Base-by-base conservation (phyloP, 352 stramenopile genomes). In the Pythium myriotylum region DNA sequence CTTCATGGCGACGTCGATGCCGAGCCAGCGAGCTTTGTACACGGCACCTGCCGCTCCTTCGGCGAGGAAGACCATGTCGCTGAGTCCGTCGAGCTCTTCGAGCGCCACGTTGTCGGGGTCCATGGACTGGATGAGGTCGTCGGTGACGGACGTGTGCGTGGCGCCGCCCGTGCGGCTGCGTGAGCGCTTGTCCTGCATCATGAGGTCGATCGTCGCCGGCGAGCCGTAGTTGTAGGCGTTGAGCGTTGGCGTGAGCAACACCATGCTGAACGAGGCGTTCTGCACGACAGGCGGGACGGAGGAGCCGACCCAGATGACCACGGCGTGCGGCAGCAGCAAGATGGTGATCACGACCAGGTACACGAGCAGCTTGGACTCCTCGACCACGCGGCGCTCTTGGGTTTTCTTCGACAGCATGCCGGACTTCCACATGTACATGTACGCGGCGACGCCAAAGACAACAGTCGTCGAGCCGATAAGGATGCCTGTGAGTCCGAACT, bases 1-100 rank as follows among this genome's bases (percentile, higher is more conserved):
- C 65, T 89, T 89, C 74, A 89, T 84, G 12, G 80, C 80, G 13
- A 89, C 80, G 37, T 89, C 77, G 60, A 88, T 89, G 2, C 80
- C 80, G 6, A 89, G 70, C 80, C 80, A 89, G n/a, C 81, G 74
- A 2, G 77, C 77, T 51, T 88, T 88, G 65, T 73, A 88, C 8
- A 89, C 80, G 45, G 69, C 83, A 0, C 80, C 80, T 14, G 72
- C 64, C n/a, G 80, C 80, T 50, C 80, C 80, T 69, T 89, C 80
- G 3, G 76, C 80, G 27, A 89, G 76, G 32, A 82, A 89, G 3
- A 55, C 56, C 19, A 89, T 61, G 39, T 85, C 77, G 13, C 66
- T 82, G 19, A 89, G 66, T 5, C 77, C 80, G 33, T 86, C 76
- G 10, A 89, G 56, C 39, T 89, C 77, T 42, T 88, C 78, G 1